Percentiles rank a stretch among this genome's conserved stretches.
phyloP scores from a whole-genome alignment of 768 basidiomycete species.

The Panus rudis region DNA sequence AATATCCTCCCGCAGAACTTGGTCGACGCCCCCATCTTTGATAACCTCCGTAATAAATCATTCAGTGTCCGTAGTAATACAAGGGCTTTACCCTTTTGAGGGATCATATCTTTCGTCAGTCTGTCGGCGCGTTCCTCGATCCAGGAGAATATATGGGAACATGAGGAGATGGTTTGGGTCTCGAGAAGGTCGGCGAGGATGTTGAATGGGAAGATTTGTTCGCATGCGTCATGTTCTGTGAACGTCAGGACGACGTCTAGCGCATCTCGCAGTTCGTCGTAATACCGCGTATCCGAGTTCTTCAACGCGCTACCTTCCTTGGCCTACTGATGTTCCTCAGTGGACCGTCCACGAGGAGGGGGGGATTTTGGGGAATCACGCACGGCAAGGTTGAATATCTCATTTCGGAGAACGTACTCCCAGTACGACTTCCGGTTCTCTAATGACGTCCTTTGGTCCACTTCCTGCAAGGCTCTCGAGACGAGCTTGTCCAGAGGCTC shows the following conservation, averaged over 20 bases:
- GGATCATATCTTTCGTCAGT: slow-evolving; percentile 72
- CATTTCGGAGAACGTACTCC: slow-evolving; percentile 67
- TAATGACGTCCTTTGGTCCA: slow-evolving; percentile 32
- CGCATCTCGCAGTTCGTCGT: slow-evolving; percentile 48
- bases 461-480: slow-evolving; percentile 34
- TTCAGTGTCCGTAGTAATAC: slow-evolving; percentile 80
- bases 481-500: slow-evolving; percentile 44
- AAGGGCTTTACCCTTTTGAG: slow-evolving; percentile 84
- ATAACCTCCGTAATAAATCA: slow-evolving; percentile 78
- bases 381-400: slow-evolving; percentile 68
- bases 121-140: slow-evolving; percentile 66
- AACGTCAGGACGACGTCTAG: slow-evolving; percentile 73
- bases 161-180: slow-evolving; percentile 77
- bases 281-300: slow-evolving; percentile 47
- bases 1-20: slow-evolving; percentile 87
- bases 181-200: slow-evolving; percentile 80
- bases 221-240: slow-evolving; percentile 78
- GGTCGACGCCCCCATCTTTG: slow-evolving; percentile 79
- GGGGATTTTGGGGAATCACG: slow-evolving; percentile 19
- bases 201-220: slow-evolving; percentile 63
- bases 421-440: slow-evolving; percentile 68
- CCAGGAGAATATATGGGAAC: slow-evolving; percentile 85
- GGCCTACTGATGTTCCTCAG: slow-evolving; percentile 31
- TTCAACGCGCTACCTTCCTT: slow-evolving; percentile 64
- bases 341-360: not conserved